A percentile compares a stretch with the other conserved stretches of the same genome.
phyloP scores from a whole-genome alignment of 768 basidiomycete genomes.

The Cystoderma amianthinum region DNA sequence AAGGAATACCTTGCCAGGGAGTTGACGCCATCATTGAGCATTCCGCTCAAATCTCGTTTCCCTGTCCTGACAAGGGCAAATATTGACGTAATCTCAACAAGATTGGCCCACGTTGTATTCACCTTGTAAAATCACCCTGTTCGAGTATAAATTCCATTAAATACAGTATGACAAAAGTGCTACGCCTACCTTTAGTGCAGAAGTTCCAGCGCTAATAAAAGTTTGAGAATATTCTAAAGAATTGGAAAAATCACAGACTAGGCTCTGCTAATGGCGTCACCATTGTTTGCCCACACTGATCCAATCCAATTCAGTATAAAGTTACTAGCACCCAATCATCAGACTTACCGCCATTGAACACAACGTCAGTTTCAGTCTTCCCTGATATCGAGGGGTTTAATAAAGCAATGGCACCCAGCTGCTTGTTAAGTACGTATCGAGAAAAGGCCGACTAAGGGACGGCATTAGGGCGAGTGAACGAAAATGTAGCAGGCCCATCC shows the following conservation, averaged over 20 bases:
- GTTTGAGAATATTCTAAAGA: background rate
- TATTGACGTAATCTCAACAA: slow-evolving; percentile 2
- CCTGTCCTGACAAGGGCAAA: slow-evolving; percentile 65
- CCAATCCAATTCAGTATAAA: slow-evolving; percentile 1
- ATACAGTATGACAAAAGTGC: slow-evolving; percentile 3
- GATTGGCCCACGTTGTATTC: slow-evolving; percentile 4
- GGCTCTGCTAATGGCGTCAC: slow-evolving; percentile 87
- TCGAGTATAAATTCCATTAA: background rate
- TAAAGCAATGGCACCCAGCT: slow-evolving; percentile 69
- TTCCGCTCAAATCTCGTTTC: slow-evolving; percentile 86
- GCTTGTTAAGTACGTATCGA: slow-evolving; percentile 69
- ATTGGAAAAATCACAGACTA: slow-evolving; percentile 36
- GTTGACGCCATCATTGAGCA: slow-evolving; percentile 95
- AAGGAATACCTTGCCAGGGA: slow-evolving; percentile 66
- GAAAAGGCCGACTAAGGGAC: slow-evolving; percentile 78
- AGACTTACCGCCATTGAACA: slow-evolving; percentile 69
- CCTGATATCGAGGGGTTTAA: slow-evolving; percentile 44
- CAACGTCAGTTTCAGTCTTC: slow-evolving; percentile 57
- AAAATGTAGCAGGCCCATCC: slow-evolving; percentile 5
- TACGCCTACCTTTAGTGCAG: slow-evolving; percentile 74
- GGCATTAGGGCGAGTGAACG: background rate
- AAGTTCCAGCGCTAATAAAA: slow-evolving; percentile 79
- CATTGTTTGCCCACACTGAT: slow-evolving; percentile 96
- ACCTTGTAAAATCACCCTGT: slow-evolving; percentile 88
- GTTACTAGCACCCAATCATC: background rate